Conservation (phyloP, 345 rosid genomes). For the Ceriops decandra region DNA sequence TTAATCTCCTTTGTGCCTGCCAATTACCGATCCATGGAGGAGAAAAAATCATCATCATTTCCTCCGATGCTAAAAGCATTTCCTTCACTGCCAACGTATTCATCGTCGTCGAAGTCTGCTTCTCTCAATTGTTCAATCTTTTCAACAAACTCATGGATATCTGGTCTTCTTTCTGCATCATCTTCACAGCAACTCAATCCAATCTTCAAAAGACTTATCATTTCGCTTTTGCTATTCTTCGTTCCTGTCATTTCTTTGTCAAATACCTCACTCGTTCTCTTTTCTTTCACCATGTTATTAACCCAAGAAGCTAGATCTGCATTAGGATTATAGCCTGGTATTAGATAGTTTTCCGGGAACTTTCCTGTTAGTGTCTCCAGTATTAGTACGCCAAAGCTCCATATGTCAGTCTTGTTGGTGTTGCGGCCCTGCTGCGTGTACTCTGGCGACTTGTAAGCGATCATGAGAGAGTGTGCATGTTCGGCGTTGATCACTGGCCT, state of each 20-base stretch:
- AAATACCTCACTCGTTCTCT: constrained; percentile 50
- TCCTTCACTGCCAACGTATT: constrained; percentile 18
- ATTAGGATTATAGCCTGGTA: constrained; percentile 34
- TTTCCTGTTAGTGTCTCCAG: constrained; percentile 58
- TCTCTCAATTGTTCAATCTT: constrained; percentile 45
- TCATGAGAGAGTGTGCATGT: constrained; percentile 53
- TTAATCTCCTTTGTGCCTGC: background rate
- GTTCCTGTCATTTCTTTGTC: constrained; percentile 58
- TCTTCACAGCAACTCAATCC: constrained; percentile 75
- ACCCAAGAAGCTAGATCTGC: constrained; percentile 60
- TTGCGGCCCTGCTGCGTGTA: constrained; percentile 37
- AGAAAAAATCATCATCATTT: constrained; percentile 26
- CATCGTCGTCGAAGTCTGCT: constrained; percentile 24
- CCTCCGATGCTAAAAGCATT: constrained; percentile 26
- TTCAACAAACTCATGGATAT: constrained; percentile 43
- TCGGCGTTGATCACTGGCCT: constrained; percentile 64
- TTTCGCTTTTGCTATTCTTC: constrained; percentile 47
- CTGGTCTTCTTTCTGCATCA: constrained; percentile 46
- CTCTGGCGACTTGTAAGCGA: constrained; percentile 70
- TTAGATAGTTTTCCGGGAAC: constrained; percentile 63
- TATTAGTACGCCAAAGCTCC: constrained; percentile 65
- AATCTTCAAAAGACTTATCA: constrained; percentile 59
- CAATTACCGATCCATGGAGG: constrained; percentile 23
- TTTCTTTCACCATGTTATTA: constrained; percentile 55
- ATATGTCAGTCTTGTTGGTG: constrained; percentile 57